Conservation (phyloP, 169 alveolate species). For the Eimeria sp. region DNA sequence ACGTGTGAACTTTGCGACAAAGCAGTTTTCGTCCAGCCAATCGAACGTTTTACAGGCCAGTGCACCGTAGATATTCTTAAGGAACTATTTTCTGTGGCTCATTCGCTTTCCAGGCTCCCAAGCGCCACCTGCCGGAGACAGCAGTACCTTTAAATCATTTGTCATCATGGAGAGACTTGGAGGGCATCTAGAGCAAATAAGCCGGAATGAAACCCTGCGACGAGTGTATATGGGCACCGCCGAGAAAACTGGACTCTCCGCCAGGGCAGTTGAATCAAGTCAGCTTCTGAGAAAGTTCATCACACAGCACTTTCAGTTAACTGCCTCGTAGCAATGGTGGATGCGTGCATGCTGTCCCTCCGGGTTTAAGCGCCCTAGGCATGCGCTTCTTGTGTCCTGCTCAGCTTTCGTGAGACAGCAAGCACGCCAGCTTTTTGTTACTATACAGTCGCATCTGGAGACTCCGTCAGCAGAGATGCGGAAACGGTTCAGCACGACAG, state of each 20-base stretch:
- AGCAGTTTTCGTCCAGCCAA: not conserved
- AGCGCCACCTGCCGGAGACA: constrained; percentile 48
- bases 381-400: not conserved
- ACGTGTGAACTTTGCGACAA: not conserved
- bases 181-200: not conserved
- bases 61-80: not conserved
- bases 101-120: not conserved
- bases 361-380: not conserved
- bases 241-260: constrained; percentile 54
- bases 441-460: constrained; percentile 10
- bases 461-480: not conserved
- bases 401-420: constrained; percentile 33
- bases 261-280: constrained; percentile 68
- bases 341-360: not conserved
- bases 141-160: constrained; percentile 20
- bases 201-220: constrained; percentile 38
- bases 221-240: constrained; percentile 37
- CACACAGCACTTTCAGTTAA: not conserved
- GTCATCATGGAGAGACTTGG: constrained; percentile 46
- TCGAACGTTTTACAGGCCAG: not conserved
- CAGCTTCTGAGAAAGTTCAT: not conserved
- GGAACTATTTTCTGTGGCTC: not conserved
- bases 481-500: not conserved
- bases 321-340: not conserved
- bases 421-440: constrained; percentile 50